These are phyloP conservation scores for Balansia obtecta DNA, from an alignment of 2,329 filamentous ascomycete genomes.

Conservation along the genomic window DNA sequence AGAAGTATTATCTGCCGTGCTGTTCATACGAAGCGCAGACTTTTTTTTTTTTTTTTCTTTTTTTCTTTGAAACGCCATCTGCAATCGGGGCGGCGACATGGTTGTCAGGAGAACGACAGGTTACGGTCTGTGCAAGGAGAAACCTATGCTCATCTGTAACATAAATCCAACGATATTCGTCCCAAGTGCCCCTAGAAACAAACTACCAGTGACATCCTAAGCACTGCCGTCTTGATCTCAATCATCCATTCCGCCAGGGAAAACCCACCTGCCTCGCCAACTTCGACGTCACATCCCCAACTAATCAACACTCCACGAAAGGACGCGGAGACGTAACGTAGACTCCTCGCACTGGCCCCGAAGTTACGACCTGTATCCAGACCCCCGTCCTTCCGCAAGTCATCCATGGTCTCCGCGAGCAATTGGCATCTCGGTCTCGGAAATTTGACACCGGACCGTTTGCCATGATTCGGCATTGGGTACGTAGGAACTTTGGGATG, in stretches of 20 bases:
- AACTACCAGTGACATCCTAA: background rate
- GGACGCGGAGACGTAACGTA: background rate
- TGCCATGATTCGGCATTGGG: too few relatives aligned
- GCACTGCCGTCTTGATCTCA: background rate
- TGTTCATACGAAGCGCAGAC: too few relatives aligned
- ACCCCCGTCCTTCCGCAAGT: background rate
- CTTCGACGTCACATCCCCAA: background rate
- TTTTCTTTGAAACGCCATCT: too few relatives aligned
- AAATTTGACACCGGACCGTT: too few relatives aligned
- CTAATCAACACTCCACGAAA: background rate
- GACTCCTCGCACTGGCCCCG: background rate
- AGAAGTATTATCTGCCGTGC: too few relatives aligned
- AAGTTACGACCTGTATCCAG: background rate
- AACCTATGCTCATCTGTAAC: background rate
- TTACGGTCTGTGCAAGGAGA: too few relatives aligned
- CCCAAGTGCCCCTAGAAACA: background rate
- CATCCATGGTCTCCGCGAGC: background rate
- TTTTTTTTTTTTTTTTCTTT: too few relatives aligned
- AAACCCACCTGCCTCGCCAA: background rate
- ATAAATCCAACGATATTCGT: background rate
- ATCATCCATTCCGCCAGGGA: background rate
- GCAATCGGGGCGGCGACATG: too few relatives aligned
- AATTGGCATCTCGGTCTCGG: background rate
- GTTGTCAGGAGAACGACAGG: too few relatives aligned
- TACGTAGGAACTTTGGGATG: too few relatives aligned